Conservation (phyloP, 345 rosid genomes). For the Alliaria petiolata region DNA sequence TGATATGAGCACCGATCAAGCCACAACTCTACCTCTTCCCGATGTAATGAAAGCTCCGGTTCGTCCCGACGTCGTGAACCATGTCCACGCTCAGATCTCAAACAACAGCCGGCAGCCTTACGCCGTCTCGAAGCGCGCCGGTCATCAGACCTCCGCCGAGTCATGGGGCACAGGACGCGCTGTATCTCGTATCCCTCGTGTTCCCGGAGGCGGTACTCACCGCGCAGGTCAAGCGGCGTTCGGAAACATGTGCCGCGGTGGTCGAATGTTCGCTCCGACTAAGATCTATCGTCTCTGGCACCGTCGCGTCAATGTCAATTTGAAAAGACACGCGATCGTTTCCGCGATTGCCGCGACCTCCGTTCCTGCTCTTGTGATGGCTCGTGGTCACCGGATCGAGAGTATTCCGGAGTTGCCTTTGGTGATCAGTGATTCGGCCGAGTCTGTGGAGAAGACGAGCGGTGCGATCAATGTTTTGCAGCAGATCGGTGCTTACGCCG, state of each 20-base stretch:
- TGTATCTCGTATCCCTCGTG: slow-evolving; percentile 88
- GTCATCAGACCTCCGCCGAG: slow-evolving; percentile 87
- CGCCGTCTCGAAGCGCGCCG: slow-evolving; percentile 69
- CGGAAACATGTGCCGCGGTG: slow-evolving; percentile 94
- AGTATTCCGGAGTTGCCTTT: background rate
- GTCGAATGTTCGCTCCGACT: slow-evolving; percentile 90
- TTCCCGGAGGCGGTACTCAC: slow-evolving; percentile 85
- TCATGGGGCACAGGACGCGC: slow-evolving; percentile 93
- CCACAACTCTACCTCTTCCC: slow-evolving; percentile 45
- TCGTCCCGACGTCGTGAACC: slow-evolving; percentile 61
- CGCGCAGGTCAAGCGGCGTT: slow-evolving; percentile 90
- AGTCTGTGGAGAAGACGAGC: slow-evolving; percentile 60
- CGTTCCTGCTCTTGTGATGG: slow-evolving; percentile 37
- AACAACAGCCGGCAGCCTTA: slow-evolving; percentile 75
- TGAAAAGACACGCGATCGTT: slow-evolving; percentile 65
- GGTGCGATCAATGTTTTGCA: slow-evolving; percentile 63
- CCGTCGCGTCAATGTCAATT: slow-evolving; percentile 64
- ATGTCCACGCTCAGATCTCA: slow-evolving; percentile 54
- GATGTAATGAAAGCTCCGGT: slow-evolving; percentile 64
- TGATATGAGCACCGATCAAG: slow-evolving; percentile 56
- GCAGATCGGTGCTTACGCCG: slow-evolving; percentile 67
- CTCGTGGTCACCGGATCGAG: background rate
- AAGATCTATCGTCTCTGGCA: slow-evolving; percentile 93
- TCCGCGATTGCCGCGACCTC: slow-evolving; percentile 80
- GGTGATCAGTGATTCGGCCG: slow-evolving; percentile 3